Conservation (phyloP, 345 rosid species). For the Mercurialis annua region DNA sequence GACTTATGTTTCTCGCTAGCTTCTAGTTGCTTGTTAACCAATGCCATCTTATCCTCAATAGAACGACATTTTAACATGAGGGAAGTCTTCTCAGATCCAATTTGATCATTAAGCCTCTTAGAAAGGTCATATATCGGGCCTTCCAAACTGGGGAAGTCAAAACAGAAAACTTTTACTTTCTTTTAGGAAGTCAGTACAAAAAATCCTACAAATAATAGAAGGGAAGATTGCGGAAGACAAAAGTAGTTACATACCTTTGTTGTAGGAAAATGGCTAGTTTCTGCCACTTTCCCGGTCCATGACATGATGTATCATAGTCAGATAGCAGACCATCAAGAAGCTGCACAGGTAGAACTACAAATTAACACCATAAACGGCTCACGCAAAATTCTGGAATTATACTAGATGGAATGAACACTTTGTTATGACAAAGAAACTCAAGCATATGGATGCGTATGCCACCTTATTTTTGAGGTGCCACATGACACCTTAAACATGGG, state of each 20-base stretch:
- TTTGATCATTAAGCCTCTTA: constrained; percentile 69
- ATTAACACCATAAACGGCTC: background rate
- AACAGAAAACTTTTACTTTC: background rate
- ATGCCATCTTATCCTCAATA: constrained; percentile 74
- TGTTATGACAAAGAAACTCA: background rate
- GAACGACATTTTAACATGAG: constrained; percentile 73
- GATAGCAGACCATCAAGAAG: constrained; percentile 73
- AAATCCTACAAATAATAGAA: background rate
- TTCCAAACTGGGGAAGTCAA: constrained; percentile 57
- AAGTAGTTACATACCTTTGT: constrained; percentile 56
- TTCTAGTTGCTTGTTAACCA: constrained; percentile 75
- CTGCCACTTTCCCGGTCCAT: constrained; percentile 94
- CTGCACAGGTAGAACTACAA: constrained; percentile 35
- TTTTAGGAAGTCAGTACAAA: background rate
- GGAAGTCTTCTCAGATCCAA: constrained; percentile 82
- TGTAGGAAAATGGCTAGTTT: constrained; percentile 79
- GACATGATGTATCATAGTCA: constrained; percentile 71
- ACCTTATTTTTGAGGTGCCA: background rate
- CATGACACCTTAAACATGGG: constrained; percentile 1
- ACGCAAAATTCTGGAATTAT: background rate
- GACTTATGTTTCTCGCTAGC: constrained; percentile 82
- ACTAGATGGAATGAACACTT: background rate
- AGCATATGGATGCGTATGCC: background rate
- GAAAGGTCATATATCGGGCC: constrained; percentile 83
- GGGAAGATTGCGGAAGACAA: background rate